Base-by-base conservation (phyloP, 495 filamentous ascomycete genomes). In the Neurospora sp. region DNA sequence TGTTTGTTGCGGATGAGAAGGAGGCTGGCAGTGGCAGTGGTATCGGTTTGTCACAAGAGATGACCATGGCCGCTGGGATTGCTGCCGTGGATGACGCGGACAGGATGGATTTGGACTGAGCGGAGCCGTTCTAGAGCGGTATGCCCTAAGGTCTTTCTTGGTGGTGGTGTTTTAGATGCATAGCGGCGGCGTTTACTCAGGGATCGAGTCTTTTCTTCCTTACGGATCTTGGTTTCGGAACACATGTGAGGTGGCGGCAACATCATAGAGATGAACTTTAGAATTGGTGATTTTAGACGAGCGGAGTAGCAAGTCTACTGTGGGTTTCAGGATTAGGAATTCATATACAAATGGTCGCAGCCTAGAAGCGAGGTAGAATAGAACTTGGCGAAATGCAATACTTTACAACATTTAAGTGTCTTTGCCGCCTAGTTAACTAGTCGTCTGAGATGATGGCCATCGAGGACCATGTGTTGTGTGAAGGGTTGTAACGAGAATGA, bases 1-100 rank as follows among this genome's bases (percentile, higher is more conserved):
- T 86, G 38, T 90, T 93, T 61, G 92, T 97, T 75, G 92, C 88
- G 44, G 94, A 98, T 35, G 94, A 97, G 78, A 84, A 93, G 72
- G 82, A 76, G 45, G 78, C 78, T 53, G 75, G 78, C 22, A 76
- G 77, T 14, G 80, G 74, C 45, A 20, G 53, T 31, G 53, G 27
- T 77, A 68, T 73, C 73, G 2, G 75, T 79, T 12, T 74, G 76
- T 59, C 48, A 17, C 75, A 76, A 40, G 82, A 79, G 45, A 83
- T 79, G 1, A 78, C 77, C 10, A 79, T 80, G 1, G 76, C 77
- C 16, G 82, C 78, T 0, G 80, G 74, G 1, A 80, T 80, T 31
- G 80, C 79, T 8, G 82, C 80, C n/a, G 78, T 77, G n/a, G 78
- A 78, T 35, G 53, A 35, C 27, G 10, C 14, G 1, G 81, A 78